These are phyloP conservation scores for Beauveria sp. DNA, from an alignment of 2,329 filamentous ascomycete species.

Conservation along the genomic window DNA sequence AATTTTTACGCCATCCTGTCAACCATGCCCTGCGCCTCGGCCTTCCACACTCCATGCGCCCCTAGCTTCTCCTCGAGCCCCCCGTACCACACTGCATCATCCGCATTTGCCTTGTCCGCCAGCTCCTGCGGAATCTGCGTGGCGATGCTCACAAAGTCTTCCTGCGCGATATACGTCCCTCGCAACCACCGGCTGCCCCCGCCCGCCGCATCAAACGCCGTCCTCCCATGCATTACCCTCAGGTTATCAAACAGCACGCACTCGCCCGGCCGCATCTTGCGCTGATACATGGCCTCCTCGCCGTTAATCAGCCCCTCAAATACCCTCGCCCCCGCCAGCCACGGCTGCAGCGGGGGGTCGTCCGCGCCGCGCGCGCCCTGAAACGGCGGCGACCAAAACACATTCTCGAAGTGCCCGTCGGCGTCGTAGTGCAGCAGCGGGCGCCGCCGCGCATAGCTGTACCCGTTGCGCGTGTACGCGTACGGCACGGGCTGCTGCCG, in stretches of 20 bases:
- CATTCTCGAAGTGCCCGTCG: conserved; percentile 18
- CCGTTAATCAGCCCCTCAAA: conserved; percentile 56
- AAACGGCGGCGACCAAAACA: conserved; percentile 71
- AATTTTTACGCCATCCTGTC: neutral
- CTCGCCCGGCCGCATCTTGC: conserved; percentile 70
- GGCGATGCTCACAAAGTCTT: conserved; percentile 34
- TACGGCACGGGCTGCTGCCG: conserved; percentile 45
- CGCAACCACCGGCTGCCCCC: conserved; percentile 72
- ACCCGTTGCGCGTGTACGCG: conserved; percentile 59
- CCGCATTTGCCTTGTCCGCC: conserved; percentile 19
- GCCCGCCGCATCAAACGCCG: conserved; percentile 56
- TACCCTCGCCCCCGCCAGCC: conserved; percentile 39
- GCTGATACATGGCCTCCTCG: conserved; percentile 54
- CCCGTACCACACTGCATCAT: conserved; percentile 19
- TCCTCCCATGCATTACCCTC: conserved; percentile 75
- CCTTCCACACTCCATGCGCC: conserved; percentile 19
- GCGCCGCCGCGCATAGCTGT: conserved; percentile 53
- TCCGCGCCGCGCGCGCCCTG: conserved; percentile 45
- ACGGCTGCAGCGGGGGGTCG: conserved; percentile 23
- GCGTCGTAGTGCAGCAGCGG: conserved; percentile 39
- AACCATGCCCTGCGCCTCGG: neutral
- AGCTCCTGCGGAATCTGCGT: conserved; percentile 22
- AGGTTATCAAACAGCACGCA: conserved; percentile 91
- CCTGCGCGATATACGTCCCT: conserved; percentile 68
- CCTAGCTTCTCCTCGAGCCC: neutral